A percentile compares a stretch with the other conserved stretches of the same genome.
These are phyloP conservation scores for Xylaria sp. DNA, from an alignment of 2,329 filamentous ascomycete species.

Conservation along the genomic window DNA sequence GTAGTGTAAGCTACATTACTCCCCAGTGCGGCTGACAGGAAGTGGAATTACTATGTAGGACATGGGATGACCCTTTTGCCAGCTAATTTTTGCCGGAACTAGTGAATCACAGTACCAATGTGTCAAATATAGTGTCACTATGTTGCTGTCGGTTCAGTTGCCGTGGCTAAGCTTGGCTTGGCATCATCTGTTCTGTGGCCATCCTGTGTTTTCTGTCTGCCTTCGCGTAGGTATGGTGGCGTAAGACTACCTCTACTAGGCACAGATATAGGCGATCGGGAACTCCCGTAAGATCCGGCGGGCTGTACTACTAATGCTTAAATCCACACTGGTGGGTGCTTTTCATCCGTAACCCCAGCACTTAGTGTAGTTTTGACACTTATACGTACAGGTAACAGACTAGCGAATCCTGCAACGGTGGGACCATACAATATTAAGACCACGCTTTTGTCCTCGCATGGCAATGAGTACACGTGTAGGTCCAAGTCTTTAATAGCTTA, in stretches of 20 bases:
- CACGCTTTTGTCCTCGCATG: background rate
- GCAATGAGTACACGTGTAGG: background rate
- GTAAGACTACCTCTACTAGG: slow-evolving; percentile 1
- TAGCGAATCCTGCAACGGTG: slow-evolving; percentile 4
- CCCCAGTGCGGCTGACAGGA: slow-evolving; percentile 21
- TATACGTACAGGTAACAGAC: background rate
- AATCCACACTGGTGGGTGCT: slow-evolving; percentile 5
- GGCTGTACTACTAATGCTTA: slow-evolving; percentile 8
- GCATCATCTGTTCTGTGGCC: slow-evolving; percentile 20
- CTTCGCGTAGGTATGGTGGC: background rate
- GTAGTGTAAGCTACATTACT: background rate
- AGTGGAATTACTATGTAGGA: slow-evolving; percentile 20
- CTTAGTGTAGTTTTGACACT: background rate
- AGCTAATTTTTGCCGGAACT: slow-evolving; percentile 17
- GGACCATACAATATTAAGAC: background rate
- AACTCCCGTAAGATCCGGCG: slow-evolving; percentile 29
- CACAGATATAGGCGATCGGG: slow-evolving; percentile 18
- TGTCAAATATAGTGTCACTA: slow-evolving; percentile 21
- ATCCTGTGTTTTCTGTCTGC: slow-evolving; percentile 5
- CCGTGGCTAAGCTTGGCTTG: slow-evolving; percentile 27
- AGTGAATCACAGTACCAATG: background rate
- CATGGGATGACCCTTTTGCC: slow-evolving; percentile 8
- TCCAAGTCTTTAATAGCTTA: background rate
- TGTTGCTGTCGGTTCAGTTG: slow-evolving; percentile 11
- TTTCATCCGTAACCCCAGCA: slow-evolving; percentile 5